These are phyloP conservation scores for Sugiyamaella xylanicola DNA, from an alignment of 1,139 yeast genomes.

Conservation along the genomic window DNA sequence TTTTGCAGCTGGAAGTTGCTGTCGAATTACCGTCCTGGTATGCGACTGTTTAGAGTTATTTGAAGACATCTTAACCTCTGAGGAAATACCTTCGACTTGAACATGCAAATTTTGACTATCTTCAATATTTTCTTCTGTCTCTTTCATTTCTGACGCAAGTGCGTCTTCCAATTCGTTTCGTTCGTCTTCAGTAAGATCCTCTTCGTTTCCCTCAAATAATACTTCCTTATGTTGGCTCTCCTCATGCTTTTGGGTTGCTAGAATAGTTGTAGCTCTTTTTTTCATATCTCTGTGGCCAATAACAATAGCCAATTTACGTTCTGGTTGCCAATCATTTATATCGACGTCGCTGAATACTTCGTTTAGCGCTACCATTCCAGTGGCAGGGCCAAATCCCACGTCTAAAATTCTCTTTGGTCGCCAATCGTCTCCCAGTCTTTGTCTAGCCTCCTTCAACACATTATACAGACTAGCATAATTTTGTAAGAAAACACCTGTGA, in stretches of 20 bases:
- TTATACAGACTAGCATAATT: slow-evolving; percentile 75
- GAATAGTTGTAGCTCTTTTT: slow-evolving; percentile 71
- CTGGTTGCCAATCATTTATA: slow-evolving; percentile 54
- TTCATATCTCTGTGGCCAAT: slow-evolving; percentile 77
- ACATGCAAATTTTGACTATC: no score
- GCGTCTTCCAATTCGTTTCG: slow-evolving; percentile 25
- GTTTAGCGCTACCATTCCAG: slow-evolving; percentile 86
- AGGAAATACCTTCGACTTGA: no score
- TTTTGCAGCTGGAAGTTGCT: slow-evolving; percentile 28
- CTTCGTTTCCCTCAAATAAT: slow-evolving; percentile 17
- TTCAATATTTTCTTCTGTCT: no score
- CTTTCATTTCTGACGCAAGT: background rate
- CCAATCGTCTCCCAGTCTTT: slow-evolving; percentile 55
- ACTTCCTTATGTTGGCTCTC: slow-evolving; percentile 11
- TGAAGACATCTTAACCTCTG: background rate
- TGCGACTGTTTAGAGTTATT: background rate
- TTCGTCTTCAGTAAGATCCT: slow-evolving; percentile 29
- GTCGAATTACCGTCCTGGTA: slow-evolving; percentile 25
- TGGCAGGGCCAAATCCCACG: slow-evolving; percentile 89
- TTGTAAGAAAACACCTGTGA: slow-evolving; percentile 82
- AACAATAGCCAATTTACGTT: slow-evolving; percentile 68
- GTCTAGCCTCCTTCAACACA: slow-evolving; percentile 66
- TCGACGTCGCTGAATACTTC: slow-evolving; percentile 69
- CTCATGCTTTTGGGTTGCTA: slow-evolving; percentile 70
- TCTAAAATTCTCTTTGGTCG: slow-evolving; percentile 70